Evolutionary conservation across 441 rosid genomes (phyloP), one percentile per base, ranked within the genome.

Genomic region (Populus hybrid): DNA sequence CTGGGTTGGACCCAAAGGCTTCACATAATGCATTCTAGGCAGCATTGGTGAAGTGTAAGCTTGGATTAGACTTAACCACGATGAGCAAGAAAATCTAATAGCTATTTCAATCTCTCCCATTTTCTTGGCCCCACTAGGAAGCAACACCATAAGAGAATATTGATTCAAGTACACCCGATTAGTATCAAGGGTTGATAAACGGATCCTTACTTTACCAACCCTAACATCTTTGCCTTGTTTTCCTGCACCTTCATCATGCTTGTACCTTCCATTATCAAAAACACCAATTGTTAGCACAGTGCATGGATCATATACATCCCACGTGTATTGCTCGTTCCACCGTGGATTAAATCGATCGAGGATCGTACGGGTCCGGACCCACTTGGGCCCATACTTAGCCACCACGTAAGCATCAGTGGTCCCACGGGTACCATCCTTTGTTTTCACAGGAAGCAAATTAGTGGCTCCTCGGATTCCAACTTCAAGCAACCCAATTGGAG

Each of bases 201-300:
- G 84, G 2, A 88, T 82, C 38, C 91, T 82, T 5, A 89, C 74
- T 81, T 86, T 88, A 30, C 89, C 91, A 0, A 88, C 82, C 32
- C 85, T 67, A 0, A 76, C 77, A 82, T 89, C 92, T 61, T 80
- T 79, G 4, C 78, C 79, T 35, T 70, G 36, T n/a, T 69, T 68
- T 3, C 73, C 79, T 0, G 79, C 46, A 10, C 14, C 82, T 24
- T 88, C 94, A 61, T 91, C 93, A 0, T 64, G 77, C 74, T 86
- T 92, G 86, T 92, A 90, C 54, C 91, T 72, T 67, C 92, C 95
- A 76, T 86, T 89, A 67, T 89, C 89, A n/a, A 88, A 89, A 30
- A 89, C 88, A 5, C 89, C 92, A 12, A 89, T 86, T 4, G 88
- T 85, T 2, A 88, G 54, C 3, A 89, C 88, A 0, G 91, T 88